Conservation (phyloP, 257 asterid species). For the Rhazya stricta region DNA sequence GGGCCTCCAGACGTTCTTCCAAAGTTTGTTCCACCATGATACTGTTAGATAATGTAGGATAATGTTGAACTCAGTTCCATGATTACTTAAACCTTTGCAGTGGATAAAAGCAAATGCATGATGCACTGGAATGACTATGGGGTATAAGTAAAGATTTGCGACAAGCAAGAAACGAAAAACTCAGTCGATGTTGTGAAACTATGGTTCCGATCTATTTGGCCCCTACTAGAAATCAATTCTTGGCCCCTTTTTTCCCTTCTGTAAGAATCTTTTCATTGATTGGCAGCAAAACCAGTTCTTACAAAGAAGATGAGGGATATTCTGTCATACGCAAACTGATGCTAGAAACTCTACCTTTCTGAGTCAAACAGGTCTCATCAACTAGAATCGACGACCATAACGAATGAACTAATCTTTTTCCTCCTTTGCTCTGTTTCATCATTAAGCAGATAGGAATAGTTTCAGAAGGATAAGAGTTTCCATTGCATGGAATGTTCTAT, state of each 20-base stretch:
- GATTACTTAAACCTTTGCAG: neutral
- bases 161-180: neutral
- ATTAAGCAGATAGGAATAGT: neutral
- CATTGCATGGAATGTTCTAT: neutral
- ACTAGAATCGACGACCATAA: too few species aligned
- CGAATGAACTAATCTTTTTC: too few species aligned
- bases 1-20: slow-evolving; percentile 99
- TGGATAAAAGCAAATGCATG: neutral
- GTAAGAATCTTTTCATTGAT: neutral
- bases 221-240: too few species aligned
- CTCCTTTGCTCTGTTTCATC: neutral
- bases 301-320: too few species aligned
- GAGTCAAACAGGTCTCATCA: too few species aligned
- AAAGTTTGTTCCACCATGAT: slow-evolving; percentile 95
- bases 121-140: neutral
- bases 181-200: too few species aligned
- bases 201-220: neutral
- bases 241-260: neutral
- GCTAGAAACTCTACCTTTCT: too few species aligned
- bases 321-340: too few species aligned
- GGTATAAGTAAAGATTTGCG: neutral
- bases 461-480: neutral
- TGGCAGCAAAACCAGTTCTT: neutral
- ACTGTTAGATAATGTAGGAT: slow-evolving; percentile 35
- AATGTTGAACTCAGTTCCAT: neutral